These are phyloP conservation scores for Sporothrix dimorphospora DNA, from an alignment of 2,329 filamentous ascomycete species.

Conservation along the genomic window DNA sequence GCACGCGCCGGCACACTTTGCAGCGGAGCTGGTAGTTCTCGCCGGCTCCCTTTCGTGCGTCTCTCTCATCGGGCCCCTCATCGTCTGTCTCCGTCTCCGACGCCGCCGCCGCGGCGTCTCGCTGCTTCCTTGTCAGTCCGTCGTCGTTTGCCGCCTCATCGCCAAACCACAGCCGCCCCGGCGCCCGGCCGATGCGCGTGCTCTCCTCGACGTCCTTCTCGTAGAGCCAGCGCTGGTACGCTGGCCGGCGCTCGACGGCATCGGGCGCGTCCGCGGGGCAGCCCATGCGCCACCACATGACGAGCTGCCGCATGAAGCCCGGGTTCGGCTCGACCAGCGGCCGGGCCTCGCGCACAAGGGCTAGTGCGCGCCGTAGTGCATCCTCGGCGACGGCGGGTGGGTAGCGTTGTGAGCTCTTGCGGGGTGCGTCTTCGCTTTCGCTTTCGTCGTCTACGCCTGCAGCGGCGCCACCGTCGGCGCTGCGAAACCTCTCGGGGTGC, in stretches of 20 bases:
- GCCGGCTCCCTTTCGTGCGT: constrained; percentile 23
- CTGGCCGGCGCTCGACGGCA: constrained; percentile 65
- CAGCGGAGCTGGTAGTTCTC: constrained; percentile 70
- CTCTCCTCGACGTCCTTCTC: constrained; percentile 58
- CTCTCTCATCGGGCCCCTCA: not conserved
- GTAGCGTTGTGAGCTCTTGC: constrained; percentile 37
- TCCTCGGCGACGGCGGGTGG: constrained; percentile 45
- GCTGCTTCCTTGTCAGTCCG: constrained; percentile 9
- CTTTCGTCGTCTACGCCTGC: constrained; percentile 39
- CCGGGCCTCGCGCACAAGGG: constrained; percentile 68
- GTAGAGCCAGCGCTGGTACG: constrained; percentile 75
- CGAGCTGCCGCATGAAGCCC: constrained; percentile 88
- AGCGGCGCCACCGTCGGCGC: constrained; percentile 20
- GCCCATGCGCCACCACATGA: constrained; percentile 85
- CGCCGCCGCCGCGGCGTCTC: not conserved
- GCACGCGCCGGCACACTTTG: constrained; percentile 80
- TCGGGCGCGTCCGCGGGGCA: constrained; percentile 65
- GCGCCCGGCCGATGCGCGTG: constrained; percentile 75
- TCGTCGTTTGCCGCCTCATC: constrained; percentile 56
- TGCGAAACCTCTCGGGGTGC: constrained; percentile 57
- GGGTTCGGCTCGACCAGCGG: constrained; percentile 85
- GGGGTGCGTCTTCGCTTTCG: not conserved
- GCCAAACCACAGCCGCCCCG: constrained; percentile 81
- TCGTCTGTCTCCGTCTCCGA: constrained; percentile 1
- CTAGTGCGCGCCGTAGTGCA: constrained; percentile 66